Conservation (phyloP, 306 rosid genomes). For the Echinosophora koreensis region DNA sequence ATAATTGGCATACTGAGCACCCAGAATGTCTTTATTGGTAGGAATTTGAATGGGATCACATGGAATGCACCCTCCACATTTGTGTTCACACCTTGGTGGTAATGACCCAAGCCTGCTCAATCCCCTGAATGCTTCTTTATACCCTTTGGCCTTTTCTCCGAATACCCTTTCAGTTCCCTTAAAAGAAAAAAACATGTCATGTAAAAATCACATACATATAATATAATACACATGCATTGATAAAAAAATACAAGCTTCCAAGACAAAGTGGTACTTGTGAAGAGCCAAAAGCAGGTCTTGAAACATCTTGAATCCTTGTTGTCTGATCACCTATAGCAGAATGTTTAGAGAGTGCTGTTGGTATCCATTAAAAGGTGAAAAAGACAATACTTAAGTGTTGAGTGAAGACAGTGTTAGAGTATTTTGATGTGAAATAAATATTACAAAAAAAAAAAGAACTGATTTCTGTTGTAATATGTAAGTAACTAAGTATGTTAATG, state of each 20-base stretch:
- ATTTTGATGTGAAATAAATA: conserved; percentile 9
- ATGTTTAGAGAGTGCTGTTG: conserved; percentile 33
- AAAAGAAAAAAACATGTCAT: neutral
- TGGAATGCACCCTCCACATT: conserved; percentile 52
- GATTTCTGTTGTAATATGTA: conserved; percentile 7
- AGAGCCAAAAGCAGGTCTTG: conserved; percentile 35
- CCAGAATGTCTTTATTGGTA: conserved; percentile 42
- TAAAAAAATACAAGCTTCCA: neutral
- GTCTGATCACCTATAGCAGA: conserved; percentile 28
- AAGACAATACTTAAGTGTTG: conserved; percentile 12
- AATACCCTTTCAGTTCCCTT: conserved; percentile 26
- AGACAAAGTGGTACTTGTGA: conserved; percentile 41
- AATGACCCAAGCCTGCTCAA: conserved; percentile 48
- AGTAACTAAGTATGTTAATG: too few relatives aligned
- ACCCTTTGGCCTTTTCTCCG: conserved; percentile 18
- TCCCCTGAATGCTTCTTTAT: conserved; percentile 43
- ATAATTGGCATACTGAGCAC: conserved; percentile 46
- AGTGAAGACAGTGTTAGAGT: neutral
- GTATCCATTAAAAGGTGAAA: conserved; percentile 34
- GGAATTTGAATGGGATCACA: conserved; percentile 51
- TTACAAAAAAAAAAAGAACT: neutral
- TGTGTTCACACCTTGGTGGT: conserved; percentile 58
- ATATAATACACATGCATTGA: neutral
- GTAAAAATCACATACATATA: neutral
- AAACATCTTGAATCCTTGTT: conserved; percentile 25